Conservation (phyloP, 2,329 filamentous ascomycete genomes). For the Penicillium sp. region DNA sequence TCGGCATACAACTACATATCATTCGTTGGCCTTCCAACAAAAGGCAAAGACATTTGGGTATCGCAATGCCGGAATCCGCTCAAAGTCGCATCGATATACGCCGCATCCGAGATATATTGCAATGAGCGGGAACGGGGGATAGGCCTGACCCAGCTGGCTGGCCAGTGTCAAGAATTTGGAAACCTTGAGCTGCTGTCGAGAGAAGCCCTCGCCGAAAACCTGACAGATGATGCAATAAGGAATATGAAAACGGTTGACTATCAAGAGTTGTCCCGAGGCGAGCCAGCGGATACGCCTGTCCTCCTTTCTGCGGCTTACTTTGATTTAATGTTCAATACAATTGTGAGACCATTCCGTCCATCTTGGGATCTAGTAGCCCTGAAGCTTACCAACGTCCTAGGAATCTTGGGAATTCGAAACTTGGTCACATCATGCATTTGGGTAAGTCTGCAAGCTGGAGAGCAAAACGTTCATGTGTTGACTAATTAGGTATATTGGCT, state of each 20-base stretch:
- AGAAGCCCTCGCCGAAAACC: constrained; percentile 28
- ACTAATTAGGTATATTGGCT: constrained; percentile 25
- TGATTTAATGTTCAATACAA: constrained; percentile 29
- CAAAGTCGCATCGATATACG: constrained; percentile 37
- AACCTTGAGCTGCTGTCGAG: constrained; percentile 27
- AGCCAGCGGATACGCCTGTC: constrained; percentile 25
- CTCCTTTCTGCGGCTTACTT: constrained; percentile 34
- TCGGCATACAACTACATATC: constrained; percentile 34
- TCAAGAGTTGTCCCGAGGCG: constrained; percentile 23
- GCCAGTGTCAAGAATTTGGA: constrained; percentile 24
- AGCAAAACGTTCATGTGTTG: neutral
- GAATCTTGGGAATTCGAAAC: constrained; percentile 32
- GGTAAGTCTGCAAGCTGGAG: constrained; percentile 26
- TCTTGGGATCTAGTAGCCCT: neutral
- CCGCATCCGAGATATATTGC: constrained; percentile 35
- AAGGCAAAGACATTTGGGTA: constrained; percentile 21
- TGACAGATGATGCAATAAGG: constrained; percentile 34
- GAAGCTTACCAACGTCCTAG: constrained; percentile 14
- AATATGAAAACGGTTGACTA: constrained; percentile 35
- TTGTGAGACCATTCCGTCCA: constrained; percentile 25
- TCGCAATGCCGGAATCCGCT: constrained; percentile 34
- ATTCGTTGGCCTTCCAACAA: constrained; percentile 24
- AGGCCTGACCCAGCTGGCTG: constrained; percentile 23
- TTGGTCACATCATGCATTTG: constrained; percentile 38
- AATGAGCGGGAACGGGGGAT: constrained; percentile 20